phyloP scores from a whole-genome alignment of 108 stramenopile genomes.

The Nannochloropsis granulata region DNA sequence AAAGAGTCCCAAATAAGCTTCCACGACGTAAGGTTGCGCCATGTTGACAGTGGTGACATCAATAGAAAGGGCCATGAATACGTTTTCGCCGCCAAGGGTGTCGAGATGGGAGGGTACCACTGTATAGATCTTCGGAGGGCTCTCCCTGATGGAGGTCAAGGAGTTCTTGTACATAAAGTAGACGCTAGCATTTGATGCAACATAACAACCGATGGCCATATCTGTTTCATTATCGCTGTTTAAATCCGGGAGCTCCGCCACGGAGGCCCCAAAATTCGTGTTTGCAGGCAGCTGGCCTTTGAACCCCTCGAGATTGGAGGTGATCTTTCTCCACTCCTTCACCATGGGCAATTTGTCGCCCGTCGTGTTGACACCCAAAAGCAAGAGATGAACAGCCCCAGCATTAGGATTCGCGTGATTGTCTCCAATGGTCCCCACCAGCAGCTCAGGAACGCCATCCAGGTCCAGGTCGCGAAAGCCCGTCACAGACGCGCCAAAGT shows the following conservation, averaged over 20 bases:
- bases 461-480: not conserved
- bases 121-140: not conserved
- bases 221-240: not conserved
- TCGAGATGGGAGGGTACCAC: not conserved
- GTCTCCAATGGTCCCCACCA: not conserved
- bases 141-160: not conserved
- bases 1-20: not conserved
- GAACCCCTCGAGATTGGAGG: not conserved
- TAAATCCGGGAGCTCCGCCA: not conserved
- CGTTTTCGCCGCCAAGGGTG: not conserved
- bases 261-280: not conserved
- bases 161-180: not conserved
- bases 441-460: not conserved
- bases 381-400: not conserved
- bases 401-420: not conserved
- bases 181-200: not conserved
- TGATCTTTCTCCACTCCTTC: not conserved
- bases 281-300: not conserved
- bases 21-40: not conserved
- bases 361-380: not conserved
- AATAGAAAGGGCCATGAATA: not conserved
- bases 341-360: not conserved
- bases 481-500: not conserved
- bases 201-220: not conserved
- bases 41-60: not conserved